phyloP scores from a whole-genome alignment of 2,329 filamentous ascomycete genomes.

The Macrophomina pseudophaseolina region DNA sequence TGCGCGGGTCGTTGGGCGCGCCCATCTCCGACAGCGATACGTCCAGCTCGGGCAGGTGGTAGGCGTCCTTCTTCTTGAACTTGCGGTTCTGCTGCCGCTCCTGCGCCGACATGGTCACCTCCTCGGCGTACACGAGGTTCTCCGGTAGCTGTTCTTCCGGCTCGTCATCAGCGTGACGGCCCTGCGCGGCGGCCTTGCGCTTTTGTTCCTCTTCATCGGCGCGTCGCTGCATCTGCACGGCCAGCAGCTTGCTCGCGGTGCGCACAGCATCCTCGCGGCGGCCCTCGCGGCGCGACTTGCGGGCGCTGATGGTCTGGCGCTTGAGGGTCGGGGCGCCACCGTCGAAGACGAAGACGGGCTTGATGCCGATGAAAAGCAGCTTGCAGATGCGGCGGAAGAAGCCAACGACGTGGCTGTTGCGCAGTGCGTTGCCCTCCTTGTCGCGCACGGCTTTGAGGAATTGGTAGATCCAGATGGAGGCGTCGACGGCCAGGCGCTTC shows the following conservation, averaged over 20 bases:
- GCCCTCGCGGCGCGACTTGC: constrained; percentile 83
- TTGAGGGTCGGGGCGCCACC: constrained; percentile 91
- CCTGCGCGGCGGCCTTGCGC: constrained; percentile 52
- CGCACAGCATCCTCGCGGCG: constrained; percentile 88
- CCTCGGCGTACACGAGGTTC: constrained; percentile 87
- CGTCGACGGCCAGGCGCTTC: constrained; percentile 94
- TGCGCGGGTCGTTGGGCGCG: constrained; percentile 85
- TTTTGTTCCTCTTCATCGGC: constrained; percentile 83
- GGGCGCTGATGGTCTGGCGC: constrained; percentile 81
- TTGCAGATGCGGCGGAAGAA: constrained; percentile 99
- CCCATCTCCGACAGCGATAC: constrained; percentile 83
- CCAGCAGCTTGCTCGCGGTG: constrained; percentile 89
- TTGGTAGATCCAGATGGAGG: constrained; percentile 99
- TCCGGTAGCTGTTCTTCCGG: constrained; percentile 72
- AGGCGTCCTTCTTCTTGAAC: constrained; percentile 92
- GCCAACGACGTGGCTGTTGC: constrained; percentile 93
- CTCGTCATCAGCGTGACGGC: constrained; percentile 38
- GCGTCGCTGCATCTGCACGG: constrained; percentile 89
- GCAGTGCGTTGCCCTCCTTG: constrained; percentile 95
- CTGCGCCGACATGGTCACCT: constrained; percentile 77
- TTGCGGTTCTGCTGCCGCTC: constrained; percentile 75
- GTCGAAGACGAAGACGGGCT: constrained; percentile 97
- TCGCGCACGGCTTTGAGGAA: constrained; percentile 98
- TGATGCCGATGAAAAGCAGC: constrained; percentile 93
- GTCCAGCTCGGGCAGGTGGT: constrained; percentile 88